These are phyloP conservation scores for Rhodosporidiobolus odoratus DNA, from an alignment of 768 basidiomycete species.

Conservation along the genomic window DNA sequence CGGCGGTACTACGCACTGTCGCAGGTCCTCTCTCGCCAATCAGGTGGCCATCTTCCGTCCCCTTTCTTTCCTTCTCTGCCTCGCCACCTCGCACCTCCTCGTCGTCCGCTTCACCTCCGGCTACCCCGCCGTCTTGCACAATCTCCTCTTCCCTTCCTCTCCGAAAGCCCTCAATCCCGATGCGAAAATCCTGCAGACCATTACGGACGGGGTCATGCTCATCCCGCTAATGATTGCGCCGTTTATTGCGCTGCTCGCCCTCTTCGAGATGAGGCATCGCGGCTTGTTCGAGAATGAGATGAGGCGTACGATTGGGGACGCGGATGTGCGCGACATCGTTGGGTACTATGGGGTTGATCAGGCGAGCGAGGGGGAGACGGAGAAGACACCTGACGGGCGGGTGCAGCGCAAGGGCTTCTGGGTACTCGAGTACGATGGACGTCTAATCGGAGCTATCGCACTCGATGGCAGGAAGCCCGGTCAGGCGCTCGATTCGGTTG, in stretches of 20 bases:
- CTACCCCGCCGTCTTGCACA: conserved; percentile 25
- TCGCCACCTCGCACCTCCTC: conserved; percentile 12
- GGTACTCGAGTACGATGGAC: conserved; percentile 36
- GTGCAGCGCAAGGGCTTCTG: conserved; percentile 30
- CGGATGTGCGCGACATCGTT: conserved; percentile 27
- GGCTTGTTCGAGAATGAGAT: conserved; percentile 32
- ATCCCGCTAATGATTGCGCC: conserved; percentile 26
- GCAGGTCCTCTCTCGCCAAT: conserved; percentile 31
- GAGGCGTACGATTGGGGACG: conserved; percentile 33
- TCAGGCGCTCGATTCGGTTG: conserved; percentile 24
- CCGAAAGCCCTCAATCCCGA: conserved; percentile 6
- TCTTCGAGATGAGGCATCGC: conserved; percentile 32
- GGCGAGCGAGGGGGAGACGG: not conserved
- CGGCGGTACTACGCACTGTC: not conserved
- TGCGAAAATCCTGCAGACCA: conserved; percentile 6
- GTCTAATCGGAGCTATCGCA: conserved; percentile 28
- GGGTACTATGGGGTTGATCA: conserved; percentile 21
- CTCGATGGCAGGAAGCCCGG: conserved; percentile 30
- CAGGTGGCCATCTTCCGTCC: conserved; percentile 19
- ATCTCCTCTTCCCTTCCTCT: conserved; percentile 2
- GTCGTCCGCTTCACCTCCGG: conserved; percentile 7
- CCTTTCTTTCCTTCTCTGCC: conserved; percentile 8
- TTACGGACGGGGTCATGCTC: conserved; percentile 16
- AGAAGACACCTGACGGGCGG: not conserved
- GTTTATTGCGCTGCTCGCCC: conserved; percentile 26